A percentile compares a stretch with the other conserved stretches of the same genome.
phyloP scores from a whole-genome alignment of 2,329 filamentous ascomycete genomes.

The Fusarium sambucinum region DNA sequence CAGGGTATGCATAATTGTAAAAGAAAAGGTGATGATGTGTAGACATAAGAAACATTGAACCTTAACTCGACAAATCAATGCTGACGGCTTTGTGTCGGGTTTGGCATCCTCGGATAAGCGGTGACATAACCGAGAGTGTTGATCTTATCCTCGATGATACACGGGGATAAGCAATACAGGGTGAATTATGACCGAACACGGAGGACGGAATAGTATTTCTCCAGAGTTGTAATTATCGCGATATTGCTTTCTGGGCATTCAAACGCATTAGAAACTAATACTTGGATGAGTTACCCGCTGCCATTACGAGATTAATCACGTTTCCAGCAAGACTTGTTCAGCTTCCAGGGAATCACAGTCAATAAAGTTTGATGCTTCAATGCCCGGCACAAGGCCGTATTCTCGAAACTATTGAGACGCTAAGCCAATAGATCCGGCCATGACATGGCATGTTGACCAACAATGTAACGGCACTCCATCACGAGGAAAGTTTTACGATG shows the following conservation, averaged over 20 bases:
- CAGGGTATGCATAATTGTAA: not conserved
- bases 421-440: too few relatives aligned
- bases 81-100: constrained; percentile 4
- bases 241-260: not conserved
- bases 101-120: not conserved
- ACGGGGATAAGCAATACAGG: too few relatives aligned
- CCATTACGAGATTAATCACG: not conserved
- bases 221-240: not conserved
- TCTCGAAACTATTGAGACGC: too few relatives aligned
- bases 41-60: not conserved
- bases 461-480: too few relatives aligned
- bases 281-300: not conserved
- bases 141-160: not conserved
- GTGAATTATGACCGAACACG: not conserved
- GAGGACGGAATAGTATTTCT: not conserved
- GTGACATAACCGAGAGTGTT: not conserved
- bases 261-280: too few relatives aligned
- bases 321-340: too few relatives aligned
- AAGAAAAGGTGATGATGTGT: accelerated
- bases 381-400: too few relatives aligned
- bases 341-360: too few relatives aligned
- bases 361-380: too few relatives aligned
- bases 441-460: too few relatives aligned
- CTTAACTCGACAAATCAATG: not conserved
- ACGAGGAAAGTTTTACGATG: too few relatives aligned